Evolutionary conservation across 2,329 filamentous ascomycete genomes (phyloP), one percentile per base, ranked within the genome.

Genomic region (Trichoderma sp.): DNA sequence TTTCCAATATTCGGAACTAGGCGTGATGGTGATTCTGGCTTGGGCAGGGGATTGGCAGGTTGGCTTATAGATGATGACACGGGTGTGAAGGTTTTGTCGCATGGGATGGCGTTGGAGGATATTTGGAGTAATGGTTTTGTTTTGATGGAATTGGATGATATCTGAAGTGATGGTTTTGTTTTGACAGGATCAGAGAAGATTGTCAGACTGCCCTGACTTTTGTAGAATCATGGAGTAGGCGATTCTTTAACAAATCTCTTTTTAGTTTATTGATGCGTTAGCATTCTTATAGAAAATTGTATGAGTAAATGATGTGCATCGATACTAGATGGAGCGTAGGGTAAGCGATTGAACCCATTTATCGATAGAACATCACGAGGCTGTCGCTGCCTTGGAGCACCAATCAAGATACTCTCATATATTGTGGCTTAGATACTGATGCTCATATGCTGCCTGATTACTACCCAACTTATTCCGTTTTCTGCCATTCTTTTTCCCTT

Each of bases 1-100:
- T 87, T 73, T 82, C 82, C 48, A 90, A 90, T 73, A 81, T 90
- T 70, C 78, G 79, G 70, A 75, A 76, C 17, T 76, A 15, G 39
- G n/a, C 77, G 3, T 76, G 80, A 6, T 48, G 27, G 15, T 13
- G 25, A 45, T 32, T 74, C 72, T 70, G 45, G 34, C 25, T n/a
- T 42, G 2, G 42, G 35, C 17, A 15, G 22, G 7, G 15, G 19
- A 29, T 4, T 7, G 29, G n/a, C 4, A 6, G 42, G 42, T 22
- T 48, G 42, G 19, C 22, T 48, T 48, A n/a, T n/a, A n/a, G 42
- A 48, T 13, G 10, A 48, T 22, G 19, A 48, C 34, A 53, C 3
- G 34, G 32, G 17, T 22, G 37, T 53, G 32, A 37, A 7, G 5
- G 3, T 27, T 37, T 52, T 19, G 39, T 32, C 10, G 35, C 27